Evolutionary conservation across 73 alveolate species (phyloP), one percentile per base, ranked within the genome.

Genomic region (Uronychia binucleata): DNA sequence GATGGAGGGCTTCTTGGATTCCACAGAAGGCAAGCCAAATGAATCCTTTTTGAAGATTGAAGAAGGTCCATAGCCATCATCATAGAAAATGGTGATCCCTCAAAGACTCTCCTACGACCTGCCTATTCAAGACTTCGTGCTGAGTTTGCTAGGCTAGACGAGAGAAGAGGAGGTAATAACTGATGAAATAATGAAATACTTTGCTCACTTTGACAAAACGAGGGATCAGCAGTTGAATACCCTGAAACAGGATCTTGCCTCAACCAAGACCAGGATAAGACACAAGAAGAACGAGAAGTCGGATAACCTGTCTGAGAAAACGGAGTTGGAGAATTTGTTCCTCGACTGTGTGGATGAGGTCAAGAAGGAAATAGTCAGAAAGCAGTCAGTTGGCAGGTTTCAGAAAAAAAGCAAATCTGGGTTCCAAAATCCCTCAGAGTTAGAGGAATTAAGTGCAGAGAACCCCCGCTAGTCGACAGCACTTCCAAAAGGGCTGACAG

Each of bases 301-400:
- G n/a, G 33, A 46, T 26, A 78, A 77, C 32, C 30, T 30, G 79
- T 34, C 86, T 28, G 91, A 85, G 26, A 85, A 77, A 31, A 30
- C 85, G 5, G 91, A 85, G 33, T 26, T 85, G 11, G 91, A 85
- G 57, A 85, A 85, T 58, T 33, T 85, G 77, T 85, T 85, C 81
- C 32, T 85, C 58, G 91, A 85, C 35, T 76, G 86, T 46, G 59
- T 85, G n/a, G 91, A 85, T 77, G 91, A 85, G 30, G 26, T 77
- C 77, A 85, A 85, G 31, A 77, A 77, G 59, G 91, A 85, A 0
- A 28, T 85, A 30, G 1, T 85, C 26, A 75, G 67, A 29, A 76
- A 58, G 34, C 75, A 77, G 82, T 14, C 90, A 19, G 33, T 83
- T 30, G 31, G 59, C 13, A 77, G 27, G 25, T 25, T 57, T 58